Evolutionary conservation across 2,329 filamentous ascomycete genomes (phyloP).

Genomic region (Aspergillus sp.): DNA sequence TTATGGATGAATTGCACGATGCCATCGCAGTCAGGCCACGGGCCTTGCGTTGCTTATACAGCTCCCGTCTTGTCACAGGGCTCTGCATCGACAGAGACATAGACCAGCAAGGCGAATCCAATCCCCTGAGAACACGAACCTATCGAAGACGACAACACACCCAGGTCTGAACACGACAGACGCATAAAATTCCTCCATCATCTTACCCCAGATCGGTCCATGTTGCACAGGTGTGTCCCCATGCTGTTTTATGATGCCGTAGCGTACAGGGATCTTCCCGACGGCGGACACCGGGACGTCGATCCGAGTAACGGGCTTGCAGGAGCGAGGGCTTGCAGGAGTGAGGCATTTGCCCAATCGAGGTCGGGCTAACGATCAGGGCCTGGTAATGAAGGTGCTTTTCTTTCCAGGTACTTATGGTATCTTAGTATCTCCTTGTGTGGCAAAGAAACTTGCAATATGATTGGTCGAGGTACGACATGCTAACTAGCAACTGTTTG

Average conservation of each 20-base stretch:
- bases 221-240: conserved; percentile 15
- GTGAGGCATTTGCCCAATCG: conserved; percentile 5
- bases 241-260: conserved; percentile 18
- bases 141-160: not conserved
- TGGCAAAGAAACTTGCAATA: not conserved
- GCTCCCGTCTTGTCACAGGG: too few relatives aligned
- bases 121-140: too few relatives aligned
- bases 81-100: not conserved
- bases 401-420: not conserved
- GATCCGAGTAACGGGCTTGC: conserved; percentile 12
- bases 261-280: conserved; percentile 12
- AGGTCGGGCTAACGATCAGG: conserved; percentile 6
- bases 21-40: too few relatives aligned
- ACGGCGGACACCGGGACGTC: conserved; percentile 1
- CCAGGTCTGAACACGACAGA: conserved; percentile 10
- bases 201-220: conserved; percentile 18
- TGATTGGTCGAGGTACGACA: not conserved
- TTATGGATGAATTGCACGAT: too few relatives aligned
- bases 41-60: too few relatives aligned
- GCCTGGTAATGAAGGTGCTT: not conserved
- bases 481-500: not conserved
- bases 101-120: not conserved
- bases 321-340: conserved; percentile 5
- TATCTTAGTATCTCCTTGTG: not conserved
- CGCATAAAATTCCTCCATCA: conserved; percentile 2